These are phyloP conservation scores for Aspergillus felis DNA, from an alignment of 2,329 filamentous ascomycete species.

Conservation along the genomic window DNA sequence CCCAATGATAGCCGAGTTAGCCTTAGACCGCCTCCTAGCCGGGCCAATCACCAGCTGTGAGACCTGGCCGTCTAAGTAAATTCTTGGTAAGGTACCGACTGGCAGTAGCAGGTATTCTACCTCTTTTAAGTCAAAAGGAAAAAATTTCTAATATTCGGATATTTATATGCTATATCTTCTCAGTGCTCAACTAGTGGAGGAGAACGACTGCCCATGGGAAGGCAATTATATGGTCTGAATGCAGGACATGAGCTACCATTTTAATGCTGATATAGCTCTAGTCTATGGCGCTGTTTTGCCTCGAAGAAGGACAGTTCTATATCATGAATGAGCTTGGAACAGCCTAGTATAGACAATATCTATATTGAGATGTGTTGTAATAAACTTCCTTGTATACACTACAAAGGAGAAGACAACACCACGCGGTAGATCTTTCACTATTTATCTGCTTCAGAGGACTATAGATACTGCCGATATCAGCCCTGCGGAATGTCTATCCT, in stretches of 20 bases:
- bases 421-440: background rate
- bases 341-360: background rate
- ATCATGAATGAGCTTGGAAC: background rate
- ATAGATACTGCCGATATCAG: background rate
- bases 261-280: background rate
- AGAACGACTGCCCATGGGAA: background rate
- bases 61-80: background rate
- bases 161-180: background rate
- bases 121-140: no score
- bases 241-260: background rate
- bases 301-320: background rate
- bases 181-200: background rate
- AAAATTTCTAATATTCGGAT: background rate
- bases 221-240: background rate
- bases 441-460: background rate
- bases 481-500: background rate
- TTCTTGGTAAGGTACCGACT: background rate
- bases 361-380: background rate
- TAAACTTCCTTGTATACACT: background rate
- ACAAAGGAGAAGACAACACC: background rate
- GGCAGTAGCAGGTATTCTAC: no score
- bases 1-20: constrained; percentile 16
- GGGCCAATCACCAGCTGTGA: constrained; percentile 2
- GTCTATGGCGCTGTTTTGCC: background rate
- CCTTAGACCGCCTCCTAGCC: constrained; percentile 16